Base-by-base conservation (phyloP, 345 rosid species). In the Alliaria petiolata region DNA sequence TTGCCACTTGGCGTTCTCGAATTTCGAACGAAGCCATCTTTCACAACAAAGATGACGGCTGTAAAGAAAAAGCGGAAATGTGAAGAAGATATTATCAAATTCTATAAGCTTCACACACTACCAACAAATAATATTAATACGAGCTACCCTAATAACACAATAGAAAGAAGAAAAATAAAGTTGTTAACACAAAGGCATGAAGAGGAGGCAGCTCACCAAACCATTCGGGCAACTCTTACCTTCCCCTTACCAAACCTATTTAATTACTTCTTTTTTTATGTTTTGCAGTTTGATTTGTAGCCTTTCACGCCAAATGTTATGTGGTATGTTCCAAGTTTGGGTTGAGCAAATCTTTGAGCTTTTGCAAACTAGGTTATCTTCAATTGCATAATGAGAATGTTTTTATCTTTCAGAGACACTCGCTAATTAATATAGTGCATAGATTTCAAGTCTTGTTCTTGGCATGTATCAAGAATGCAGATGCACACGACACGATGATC, bases 21-120 rank as follows among this genome's bases (percentile, higher is more conserved):
- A 19, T 38, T 56, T 65, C 65, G 45, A 33, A 71, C 54, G 12
- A 45, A 28, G 26, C 59, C 4, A 31, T 56, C 50, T 65, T 56
- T 55, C 14, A 31, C 57, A 35, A 46, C 34, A 16, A 44, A 54
- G 65, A 74, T 65, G 67, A 74, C 71, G 61, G 77, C 77, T 65
- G 71, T 57, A 65, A 73, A 73, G 77, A 53, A 73, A 73, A 57
- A 65, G 64, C 63, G 4, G 10, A 62, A 43, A 20, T 62, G 31
- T 11, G 43, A 20, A 71, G 53, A 8, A 43, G 15, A 13, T 59
- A 59, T 12, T 22, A 58, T 11, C 14, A n/a, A n/a, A n/a, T n/a
- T n/a, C n/a, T n/a, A n/a, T n/a, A n/a, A n/a, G n/a, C n/a, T n/a
- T n/a, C n/a, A n/a, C n/a, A n/a, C n/a, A n/a, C n/a, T n/a, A n/a